Evolutionary conservation across 1,284 basidiomycete species (phyloP), one percentile per base, ranked within the genome.

Genomic region (Ceraceosorus guamensis): DNA sequence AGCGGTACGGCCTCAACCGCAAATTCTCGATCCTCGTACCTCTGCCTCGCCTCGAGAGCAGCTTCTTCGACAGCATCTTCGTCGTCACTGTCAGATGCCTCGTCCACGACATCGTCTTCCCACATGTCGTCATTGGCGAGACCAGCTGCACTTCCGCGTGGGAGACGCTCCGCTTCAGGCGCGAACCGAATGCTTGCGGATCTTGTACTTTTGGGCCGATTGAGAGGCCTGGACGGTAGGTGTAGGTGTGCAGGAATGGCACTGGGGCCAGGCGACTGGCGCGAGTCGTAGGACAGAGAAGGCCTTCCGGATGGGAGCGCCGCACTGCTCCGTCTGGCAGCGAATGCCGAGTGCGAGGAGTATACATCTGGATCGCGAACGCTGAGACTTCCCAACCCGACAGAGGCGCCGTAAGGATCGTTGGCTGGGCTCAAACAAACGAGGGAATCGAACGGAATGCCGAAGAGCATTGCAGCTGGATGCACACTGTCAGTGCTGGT

Each of bases 381-480:
- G 44, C 65, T 68, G 48, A 68, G 53, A 47, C 65, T 68, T 30
- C 65, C 63, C 4, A 66, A 58, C 2, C 68, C 68, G 18, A 68
- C 60, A 45, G 55, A 52, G 47, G 64, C 67, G 18, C 61, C 66
- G 73, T 88, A 89, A 0, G 85, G 81, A 55, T 86, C 85, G 68
- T 87, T 85, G 4, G 87, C 85, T 4, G 85, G 85, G 3, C 85
- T 82, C 4, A 96, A 82, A 47, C 83, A 83, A 24, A 96, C 82
- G 16, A 93, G 83, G 57, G 84, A 85, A 61, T 85, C 83, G 75
- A 87, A 87, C 0, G 90, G 87, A n/a, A 93, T 82, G 4, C 85
- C 87, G 80, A 63, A 81, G 78, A 14, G 79, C 79, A 32, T 79
- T 76, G 65, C 57, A 34, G 57, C 54, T 6, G 55, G 32, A 2